Evolutionary conservation across 2,329 filamentous ascomycete species (phyloP), one percentile per base, ranked within the genome.

Genomic region (Fusarium duplospermum): DNA sequence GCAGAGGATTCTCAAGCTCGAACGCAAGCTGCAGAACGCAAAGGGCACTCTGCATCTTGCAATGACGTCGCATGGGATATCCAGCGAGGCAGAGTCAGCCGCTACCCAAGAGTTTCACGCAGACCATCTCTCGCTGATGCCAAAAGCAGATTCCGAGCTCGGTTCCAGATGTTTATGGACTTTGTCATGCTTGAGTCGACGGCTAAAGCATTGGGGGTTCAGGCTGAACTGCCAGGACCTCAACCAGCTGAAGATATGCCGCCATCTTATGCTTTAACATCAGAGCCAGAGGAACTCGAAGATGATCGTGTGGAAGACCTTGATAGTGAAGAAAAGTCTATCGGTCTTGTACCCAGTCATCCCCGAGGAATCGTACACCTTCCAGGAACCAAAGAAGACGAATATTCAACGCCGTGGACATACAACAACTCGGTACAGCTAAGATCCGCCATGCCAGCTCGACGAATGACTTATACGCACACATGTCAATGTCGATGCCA

Each of bases 401-500:
- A 27, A 31, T 31, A 52, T 31, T 52, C 47, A 52, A 52, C 47
- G 3, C 47, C 27, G 7, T 52, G 27, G 47, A 4, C 18, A 38
- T 35, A 35, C 54, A 38, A 27, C 6, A 24, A 38, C 5, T 47
- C 22, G 4, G 14, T 66, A 0, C 40, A 27, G 9, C 10, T 70
- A 8, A 22, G 22, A 4, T 56, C 57, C 18, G 2, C 24, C 1
- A 5, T 50, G 6, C 20, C n/a, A 0, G 4, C 16, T 2, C 14
- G 1, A 2, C 2, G 10, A 9, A 6, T 6, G 7, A 3, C 20
- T 6, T 45, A 16, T 24, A 6, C 6, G 6, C 10, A 11, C 0
- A 20, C 29, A 11, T 73, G 71, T 13, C 40, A 20, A 6, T 74
- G 71, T 6, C 59, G 58, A 11, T 74, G 72, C 0, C 71, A 74